A percentile compares a stretch with the other conserved stretches of the same genome.
Evolutionary conservation across 345 rosid species (phyloP).

Genomic region (Nasturtium officinale): DNA sequence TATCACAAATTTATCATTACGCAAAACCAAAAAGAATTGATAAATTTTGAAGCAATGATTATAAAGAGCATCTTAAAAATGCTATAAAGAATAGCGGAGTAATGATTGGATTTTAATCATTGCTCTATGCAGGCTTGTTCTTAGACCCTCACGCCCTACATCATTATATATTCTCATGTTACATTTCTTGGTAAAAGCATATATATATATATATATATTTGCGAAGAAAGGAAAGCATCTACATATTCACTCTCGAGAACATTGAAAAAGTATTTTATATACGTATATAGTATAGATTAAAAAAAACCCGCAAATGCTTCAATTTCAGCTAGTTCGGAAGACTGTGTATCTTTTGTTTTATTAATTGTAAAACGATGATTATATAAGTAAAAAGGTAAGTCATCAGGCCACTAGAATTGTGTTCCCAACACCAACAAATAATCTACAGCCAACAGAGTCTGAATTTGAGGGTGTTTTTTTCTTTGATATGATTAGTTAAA

Average conservation of each 20-base stretch:
- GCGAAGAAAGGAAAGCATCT: not conserved
- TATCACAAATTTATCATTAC: not conserved
- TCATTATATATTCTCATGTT: constrained; percentile 29
- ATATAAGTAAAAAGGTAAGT: not conserved
- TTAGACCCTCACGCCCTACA: constrained; percentile 41
- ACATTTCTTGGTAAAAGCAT: constrained; percentile 25
- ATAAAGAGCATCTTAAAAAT: constrained; percentile 11
- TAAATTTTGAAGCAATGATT: constrained; percentile 23
- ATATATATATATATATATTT: not conserved
- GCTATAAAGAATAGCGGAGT: constrained; percentile 23
- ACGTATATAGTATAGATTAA: not conserved
- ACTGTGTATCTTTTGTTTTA: not conserved
- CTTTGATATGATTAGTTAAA: not conserved
- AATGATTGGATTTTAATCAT: constrained; percentile 40
- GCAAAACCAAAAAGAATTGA: not conserved
- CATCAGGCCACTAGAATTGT: not conserved
- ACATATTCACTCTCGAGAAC: not conserved
- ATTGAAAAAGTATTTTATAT: no score
- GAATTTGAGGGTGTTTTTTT: not conserved
- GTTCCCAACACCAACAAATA: not conserved
- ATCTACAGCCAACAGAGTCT: not conserved
- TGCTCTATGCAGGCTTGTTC: constrained; percentile 42
- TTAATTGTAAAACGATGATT: no score
- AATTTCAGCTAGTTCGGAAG: not conserved
- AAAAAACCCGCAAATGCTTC: not conserved